phyloP scores from a whole-genome alignment of 2,329 filamentous ascomycete species.

The Botrytis deweyae region DNA sequence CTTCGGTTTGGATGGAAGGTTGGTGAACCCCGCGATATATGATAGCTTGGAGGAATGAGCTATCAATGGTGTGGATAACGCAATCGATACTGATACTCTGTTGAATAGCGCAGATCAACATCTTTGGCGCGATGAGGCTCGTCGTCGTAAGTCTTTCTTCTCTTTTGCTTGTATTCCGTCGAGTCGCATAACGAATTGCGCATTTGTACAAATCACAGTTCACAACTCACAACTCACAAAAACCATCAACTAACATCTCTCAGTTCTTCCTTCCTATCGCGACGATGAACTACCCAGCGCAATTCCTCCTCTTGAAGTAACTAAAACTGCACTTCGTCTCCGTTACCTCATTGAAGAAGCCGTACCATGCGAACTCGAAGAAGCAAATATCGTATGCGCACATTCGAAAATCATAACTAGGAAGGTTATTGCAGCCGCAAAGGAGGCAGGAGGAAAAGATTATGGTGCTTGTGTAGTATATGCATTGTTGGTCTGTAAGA shows the following conservation, averaged over 20 bases:
- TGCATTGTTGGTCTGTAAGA: constrained; percentile 44
- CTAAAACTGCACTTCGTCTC: constrained; percentile 82
- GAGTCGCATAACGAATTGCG: background rate
- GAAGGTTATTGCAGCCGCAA: constrained; percentile 76
- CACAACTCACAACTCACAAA: background rate
- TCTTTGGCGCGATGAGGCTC: constrained; percentile 36
- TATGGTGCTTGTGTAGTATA: constrained; percentile 70
- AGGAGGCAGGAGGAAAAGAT: constrained; percentile 74
- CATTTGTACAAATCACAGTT: background rate
- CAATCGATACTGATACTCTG: background rate
- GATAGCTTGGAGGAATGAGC: background rate
- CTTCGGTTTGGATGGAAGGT: constrained; percentile 37
- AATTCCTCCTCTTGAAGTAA: constrained; percentile 76
- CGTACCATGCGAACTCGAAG: constrained; percentile 85
- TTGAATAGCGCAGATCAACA: constrained; percentile 27
- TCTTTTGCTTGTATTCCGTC: background rate
- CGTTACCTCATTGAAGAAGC: constrained; percentile 89
- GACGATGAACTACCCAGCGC: constrained; percentile 61
- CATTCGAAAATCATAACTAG: constrained; percentile 84
- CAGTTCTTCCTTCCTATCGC: constrained; percentile 66
- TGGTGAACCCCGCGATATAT: constrained; percentile 21
- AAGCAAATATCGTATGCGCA: constrained; percentile 68
- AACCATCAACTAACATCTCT: background rate
- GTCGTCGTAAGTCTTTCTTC: constrained; percentile 29
- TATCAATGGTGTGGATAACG: background rate